Evolutionary conservation across 495 filamentous ascomycete species (phyloP).

Genomic region (Bryoglossum gracile): DNA sequence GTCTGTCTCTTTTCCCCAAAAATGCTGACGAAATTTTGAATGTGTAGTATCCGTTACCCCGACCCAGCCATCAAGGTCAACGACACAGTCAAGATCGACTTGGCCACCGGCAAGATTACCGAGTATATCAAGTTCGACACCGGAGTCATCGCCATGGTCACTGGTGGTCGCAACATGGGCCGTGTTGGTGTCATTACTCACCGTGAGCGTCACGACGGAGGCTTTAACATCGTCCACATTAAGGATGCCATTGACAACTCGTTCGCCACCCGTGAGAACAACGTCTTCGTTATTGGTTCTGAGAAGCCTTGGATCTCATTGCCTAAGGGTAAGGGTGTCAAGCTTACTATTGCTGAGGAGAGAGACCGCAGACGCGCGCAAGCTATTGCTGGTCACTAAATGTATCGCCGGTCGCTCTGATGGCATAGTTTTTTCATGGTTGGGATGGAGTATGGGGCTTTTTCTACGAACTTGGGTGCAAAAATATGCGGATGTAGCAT

Average conservation of each 20-base stretch:
- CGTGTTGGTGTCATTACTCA: slow-evolving; percentile 99
- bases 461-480: slow-evolving; percentile 12
- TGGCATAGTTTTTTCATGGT: slow-evolving; percentile 4
- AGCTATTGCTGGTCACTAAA: slow-evolving; percentile 48
- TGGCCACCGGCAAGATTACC: slow-evolving; percentile 90
- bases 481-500: slow-evolving; percentile 16
- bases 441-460: slow-evolving; percentile 23
- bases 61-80: slow-evolving; percentile 98
- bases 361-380: slow-evolving; percentile 86
- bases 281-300: slow-evolving; percentile 95
- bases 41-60: slow-evolving; percentile 89
- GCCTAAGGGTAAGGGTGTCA: slow-evolving; percentile 99
- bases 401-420: slow-evolving; percentile 16
- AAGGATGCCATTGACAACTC: slow-evolving; percentile 99
- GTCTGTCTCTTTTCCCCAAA: slow-evolving; percentile 21
- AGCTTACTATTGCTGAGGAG: slow-evolving; percentile 98
- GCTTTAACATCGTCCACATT: slow-evolving; percentile 99
- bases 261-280: slow-evolving; percentile 96
- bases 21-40: slow-evolving; percentile 22
- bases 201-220: slow-evolving; percentile 98
- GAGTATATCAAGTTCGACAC: slow-evolving; percentile 98
- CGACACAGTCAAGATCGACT: slow-evolving; percentile 98
- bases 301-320: slow-evolving; percentile 99
- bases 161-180: slow-evolving; percentile 99
- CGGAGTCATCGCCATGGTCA: slow-evolving; percentile 94